Conservation (phyloP, 1,284 basidiomycete genomes). For the Ganoderma leucocontextum region DNA sequence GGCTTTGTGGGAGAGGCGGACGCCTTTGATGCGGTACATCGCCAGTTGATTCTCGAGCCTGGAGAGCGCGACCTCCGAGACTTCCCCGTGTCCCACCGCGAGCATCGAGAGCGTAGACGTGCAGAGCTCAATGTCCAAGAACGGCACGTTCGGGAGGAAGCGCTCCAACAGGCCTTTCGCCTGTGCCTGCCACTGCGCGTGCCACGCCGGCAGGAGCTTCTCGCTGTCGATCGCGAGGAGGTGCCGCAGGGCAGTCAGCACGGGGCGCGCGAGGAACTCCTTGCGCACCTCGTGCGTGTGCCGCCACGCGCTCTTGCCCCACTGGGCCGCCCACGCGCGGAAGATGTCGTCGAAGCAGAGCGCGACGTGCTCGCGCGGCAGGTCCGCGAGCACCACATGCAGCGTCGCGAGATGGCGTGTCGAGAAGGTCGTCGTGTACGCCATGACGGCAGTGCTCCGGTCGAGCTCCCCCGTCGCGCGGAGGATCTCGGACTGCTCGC, state of each 20-base stretch:
- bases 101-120: conserved; percentile 6
- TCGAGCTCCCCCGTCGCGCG: conserved; percentile 19
- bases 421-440: conserved; percentile 27
- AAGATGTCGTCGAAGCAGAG: conserved; percentile 11
- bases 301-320: conserved; percentile 12
- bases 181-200: neutral
- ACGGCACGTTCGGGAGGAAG: conserved; percentile 4
- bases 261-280: conserved; percentile 7
- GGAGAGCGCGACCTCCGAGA: conserved; percentile 1
- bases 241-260: conserved; percentile 2
- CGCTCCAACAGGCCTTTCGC: neutral
- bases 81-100: neutral
- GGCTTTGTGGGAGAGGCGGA: neutral
- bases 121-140: conserved; percentile 1
- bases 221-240: conserved; percentile 2
- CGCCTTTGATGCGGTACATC: neutral
- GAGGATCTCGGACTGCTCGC: conserved; percentile 25
- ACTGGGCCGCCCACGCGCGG: conserved; percentile 6
- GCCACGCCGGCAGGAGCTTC: neutral
- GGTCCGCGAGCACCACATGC: conserved; percentile 5
- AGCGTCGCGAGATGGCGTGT: conserved; percentile 12
- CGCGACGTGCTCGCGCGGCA: conserved; percentile 2
- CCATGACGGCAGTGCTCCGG: conserved; percentile 22
- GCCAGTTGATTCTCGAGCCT: conserved; percentile 11
- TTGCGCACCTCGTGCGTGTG: conserved; percentile 2